Conservation (phyloP, 345 rosid genomes). For the Anacardium occidentale region DNA sequence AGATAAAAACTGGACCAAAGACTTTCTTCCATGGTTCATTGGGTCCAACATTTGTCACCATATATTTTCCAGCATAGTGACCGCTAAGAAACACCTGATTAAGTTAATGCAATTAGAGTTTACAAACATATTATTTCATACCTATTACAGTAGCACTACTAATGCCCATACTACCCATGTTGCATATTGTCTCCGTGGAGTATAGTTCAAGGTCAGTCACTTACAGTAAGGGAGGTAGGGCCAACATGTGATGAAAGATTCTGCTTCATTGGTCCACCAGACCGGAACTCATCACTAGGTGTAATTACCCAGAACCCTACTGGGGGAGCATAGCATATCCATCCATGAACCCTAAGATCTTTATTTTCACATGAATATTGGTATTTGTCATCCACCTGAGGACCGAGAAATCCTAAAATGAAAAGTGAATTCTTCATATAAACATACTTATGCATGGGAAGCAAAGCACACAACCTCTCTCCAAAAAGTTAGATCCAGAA, state of each 20-base stretch:
- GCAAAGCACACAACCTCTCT: conserved; percentile 9
- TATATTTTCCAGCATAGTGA: conserved; percentile 74
- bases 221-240: conserved; percentile 84
- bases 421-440: conserved; percentile 1
- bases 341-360: conserved; percentile 83
- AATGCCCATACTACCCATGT: neutral
- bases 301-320: conserved; percentile 97
- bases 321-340: conserved; percentile 78
- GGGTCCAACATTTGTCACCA: conserved; percentile 51
- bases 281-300: conserved; percentile 87
- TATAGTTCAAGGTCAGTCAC: conserved; percentile 23
- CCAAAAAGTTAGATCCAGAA: conserved; percentile 7
- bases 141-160: neutral
- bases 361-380: conserved; percentile 88
- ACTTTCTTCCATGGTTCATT: conserved; percentile 95
- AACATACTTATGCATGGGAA: conserved; percentile 1
- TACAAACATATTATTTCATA: neutral
- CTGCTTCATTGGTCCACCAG: conserved; percentile 95
- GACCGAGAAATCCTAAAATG: conserved; percentile 14
- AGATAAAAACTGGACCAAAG: conserved; percentile 85
- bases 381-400: conserved; percentile 95
- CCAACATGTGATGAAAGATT: conserved; percentile 95
- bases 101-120: conserved; percentile 13
- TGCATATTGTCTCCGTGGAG: neutral
- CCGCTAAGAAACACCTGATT: conserved; percentile 80